A percentile compares a stretch with the other conserved stretches of the same genome.
Conservation (phyloP, 2,329 filamentous ascomycete genomes). For the Scopulariopsis brevicaulis region DNA sequence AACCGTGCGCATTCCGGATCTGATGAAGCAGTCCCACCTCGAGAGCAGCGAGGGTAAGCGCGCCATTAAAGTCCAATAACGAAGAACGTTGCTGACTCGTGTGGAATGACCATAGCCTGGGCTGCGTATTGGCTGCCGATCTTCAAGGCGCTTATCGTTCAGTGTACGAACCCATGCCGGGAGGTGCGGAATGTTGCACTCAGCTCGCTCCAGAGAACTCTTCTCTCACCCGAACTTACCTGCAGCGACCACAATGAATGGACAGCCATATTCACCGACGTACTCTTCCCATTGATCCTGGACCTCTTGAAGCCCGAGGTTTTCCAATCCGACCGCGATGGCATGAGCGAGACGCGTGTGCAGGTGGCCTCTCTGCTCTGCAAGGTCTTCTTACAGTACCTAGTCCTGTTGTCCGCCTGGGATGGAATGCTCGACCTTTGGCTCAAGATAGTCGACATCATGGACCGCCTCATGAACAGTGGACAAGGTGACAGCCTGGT, state of each 20-base stretch:
- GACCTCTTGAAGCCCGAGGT: constrained; percentile 88
- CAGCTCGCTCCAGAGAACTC: constrained; percentile 69
- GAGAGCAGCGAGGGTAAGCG: constrained; percentile 69
- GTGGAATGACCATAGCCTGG: constrained; percentile 52
- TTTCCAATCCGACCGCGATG: constrained; percentile 78
- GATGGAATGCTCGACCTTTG: constrained; percentile 86
- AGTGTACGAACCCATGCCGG: constrained; percentile 89
- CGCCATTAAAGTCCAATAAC: neutral
- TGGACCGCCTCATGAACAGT: constrained; percentile 93
- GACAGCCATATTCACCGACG: constrained; percentile 89
- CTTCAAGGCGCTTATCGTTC: constrained; percentile 74
- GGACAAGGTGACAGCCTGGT: constrained; percentile 84
- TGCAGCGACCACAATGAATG: constrained; percentile 81
- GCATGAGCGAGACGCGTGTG: constrained; percentile 92
- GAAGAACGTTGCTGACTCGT: neutral
- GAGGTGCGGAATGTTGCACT: constrained; percentile 88
- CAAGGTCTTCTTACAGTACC: constrained; percentile 91
- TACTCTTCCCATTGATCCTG: constrained; percentile 83
- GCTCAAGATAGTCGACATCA: constrained; percentile 83
- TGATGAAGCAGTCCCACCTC: constrained; percentile 89
- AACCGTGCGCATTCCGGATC: constrained; percentile 67
- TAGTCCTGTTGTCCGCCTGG: constrained; percentile 74
- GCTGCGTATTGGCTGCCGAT: constrained; percentile 96
- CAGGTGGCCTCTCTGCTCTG: constrained; percentile 84
- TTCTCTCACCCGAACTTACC: constrained; percentile 75